Conservation (phyloP, 1,284 basidiomycete genomes). For the Naganishia albida region DNA sequence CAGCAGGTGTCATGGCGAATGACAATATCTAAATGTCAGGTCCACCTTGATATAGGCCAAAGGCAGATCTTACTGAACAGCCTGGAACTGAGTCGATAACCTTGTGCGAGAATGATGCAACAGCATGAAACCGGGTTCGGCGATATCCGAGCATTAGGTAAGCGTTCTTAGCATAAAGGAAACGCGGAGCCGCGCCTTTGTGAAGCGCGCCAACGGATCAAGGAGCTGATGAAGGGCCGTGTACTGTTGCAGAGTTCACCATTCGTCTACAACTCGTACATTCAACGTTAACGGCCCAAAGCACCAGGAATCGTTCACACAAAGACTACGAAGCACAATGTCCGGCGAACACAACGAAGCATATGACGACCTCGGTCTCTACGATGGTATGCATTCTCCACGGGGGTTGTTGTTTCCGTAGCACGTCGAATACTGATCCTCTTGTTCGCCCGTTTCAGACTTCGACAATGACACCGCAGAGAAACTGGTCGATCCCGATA, state of each 20-base stretch:
- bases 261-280: neutral
- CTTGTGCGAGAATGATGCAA: neutral
- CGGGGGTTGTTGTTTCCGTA: too few species aligned
- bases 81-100: neutral
- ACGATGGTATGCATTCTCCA: slow-evolving; percentile 43
- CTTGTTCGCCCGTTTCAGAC: slow-evolving; percentile 6
- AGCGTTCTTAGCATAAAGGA: neutral
- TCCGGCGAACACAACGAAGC: slow-evolving; percentile 39
- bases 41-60: too few species aligned
- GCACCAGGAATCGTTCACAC: too few species aligned
- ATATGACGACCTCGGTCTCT: slow-evolving; percentile 47
- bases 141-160: too few species aligned
- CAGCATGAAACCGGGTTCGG: neutral
- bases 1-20: neutral
- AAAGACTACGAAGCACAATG: slow-evolving; percentile 37
- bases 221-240: neutral
- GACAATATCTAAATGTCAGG: too few species aligned
- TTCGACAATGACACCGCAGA: slow-evolving; percentile 31
- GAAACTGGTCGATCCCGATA: slow-evolving; percentile 30
- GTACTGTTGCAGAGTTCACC: neutral
- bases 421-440: too few species aligned
- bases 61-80: too few species aligned
- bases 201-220: neutral
- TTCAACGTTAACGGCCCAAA: neutral
- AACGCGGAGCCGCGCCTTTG: neutral